A percentile compares a stretch with the other conserved stretches of the same genome.
Evolutionary conservation across 2,329 filamentous ascomycete species (phyloP).

Genomic region (Fusarium odoratissimum): DNA sequence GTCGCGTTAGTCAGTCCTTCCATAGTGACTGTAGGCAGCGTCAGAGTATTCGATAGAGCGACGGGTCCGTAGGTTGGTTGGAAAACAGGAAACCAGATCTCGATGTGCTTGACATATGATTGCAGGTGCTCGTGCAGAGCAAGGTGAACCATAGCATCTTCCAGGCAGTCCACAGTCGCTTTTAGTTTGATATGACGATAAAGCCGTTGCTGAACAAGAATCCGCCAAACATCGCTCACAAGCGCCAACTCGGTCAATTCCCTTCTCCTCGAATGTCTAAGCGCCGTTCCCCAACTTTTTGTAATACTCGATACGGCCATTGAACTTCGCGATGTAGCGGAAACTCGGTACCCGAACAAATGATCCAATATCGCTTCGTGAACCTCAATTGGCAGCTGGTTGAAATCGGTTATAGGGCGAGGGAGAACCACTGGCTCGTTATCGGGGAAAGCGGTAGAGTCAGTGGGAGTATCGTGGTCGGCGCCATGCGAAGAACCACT

Average conservation of each 20-base stretch:
- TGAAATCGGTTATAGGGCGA: constrained; percentile 52
- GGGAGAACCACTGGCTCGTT: constrained; percentile 32
- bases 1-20: constrained; percentile 67
- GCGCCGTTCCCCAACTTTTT: constrained; percentile 71
- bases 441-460: constrained; percentile 28
- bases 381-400: constrained; percentile 74
- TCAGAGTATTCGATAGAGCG: constrained; percentile 56
- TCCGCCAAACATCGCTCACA: constrained; percentile 72
- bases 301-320: constrained; percentile 64
- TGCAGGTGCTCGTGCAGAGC: constrained; percentile 67
- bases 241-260: constrained; percentile 75
- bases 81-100: constrained; percentile 83
- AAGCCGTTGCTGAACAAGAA: constrained; percentile 75
- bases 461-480: constrained; percentile 29
- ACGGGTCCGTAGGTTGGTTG: constrained; percentile 64
- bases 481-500: constrained; percentile 39
- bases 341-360: constrained; percentile 75
- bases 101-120: constrained; percentile 75
- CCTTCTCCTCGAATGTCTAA: constrained; percentile 74
- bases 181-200: constrained; percentile 83
- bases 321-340: constrained; percentile 67
- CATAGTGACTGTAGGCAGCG: constrained; percentile 64
- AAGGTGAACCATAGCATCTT: constrained; percentile 72
- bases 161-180: constrained; percentile 72
- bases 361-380: constrained; percentile 79